A percentile compares a stretch with the other conserved stretches of the same genome.
These are phyloP conservation scores for Oryza officinalis DNA, from an alignment of 176 grass and related monocot species.

Conservation along the genomic window DNA sequence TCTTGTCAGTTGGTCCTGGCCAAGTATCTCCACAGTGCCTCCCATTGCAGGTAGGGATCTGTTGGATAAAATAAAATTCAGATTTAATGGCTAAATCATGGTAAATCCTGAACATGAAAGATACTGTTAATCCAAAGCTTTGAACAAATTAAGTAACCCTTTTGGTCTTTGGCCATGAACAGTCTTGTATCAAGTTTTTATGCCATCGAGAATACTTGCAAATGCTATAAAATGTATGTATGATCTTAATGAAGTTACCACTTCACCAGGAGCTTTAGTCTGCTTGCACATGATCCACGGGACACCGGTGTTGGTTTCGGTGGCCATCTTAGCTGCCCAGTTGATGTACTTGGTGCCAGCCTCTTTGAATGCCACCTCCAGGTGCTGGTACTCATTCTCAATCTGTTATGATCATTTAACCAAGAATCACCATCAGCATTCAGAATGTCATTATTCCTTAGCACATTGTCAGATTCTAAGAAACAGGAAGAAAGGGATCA, in stretches of 20 bases:
- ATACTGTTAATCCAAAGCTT: neutral
- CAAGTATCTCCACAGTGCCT: conserved; percentile 75
- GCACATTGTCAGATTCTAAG: neutral
- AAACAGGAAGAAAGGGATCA: neutral
- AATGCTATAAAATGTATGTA: neutral
- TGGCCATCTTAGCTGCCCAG: conserved; percentile 72
- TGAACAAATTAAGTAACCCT: neutral
- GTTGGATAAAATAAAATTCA: neutral
- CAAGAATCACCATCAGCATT: neutral
- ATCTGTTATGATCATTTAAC: conserved; percentile 42
- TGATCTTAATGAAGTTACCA: conserved; percentile 50
- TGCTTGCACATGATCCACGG: conserved; percentile 98
- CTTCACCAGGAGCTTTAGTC: conserved; percentile 62
- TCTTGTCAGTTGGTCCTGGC: conserved; percentile 49
- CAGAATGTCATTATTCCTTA: neutral
- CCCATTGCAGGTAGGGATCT: conserved; percentile 81
- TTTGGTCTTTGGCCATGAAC: neutral
- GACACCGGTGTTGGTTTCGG: conserved; percentile 45
- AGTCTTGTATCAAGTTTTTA: neutral
- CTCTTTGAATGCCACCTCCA: conserved; percentile 53
- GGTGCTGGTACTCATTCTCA: conserved; percentile 88
- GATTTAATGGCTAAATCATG: neutral
- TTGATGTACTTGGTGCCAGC: conserved; percentile 61
- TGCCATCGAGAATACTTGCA: neutral
- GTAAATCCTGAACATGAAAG: neutral